Conservation (phyloP, 1,284 basidiomycete genomes). For the Ustilago hordei region DNA sequence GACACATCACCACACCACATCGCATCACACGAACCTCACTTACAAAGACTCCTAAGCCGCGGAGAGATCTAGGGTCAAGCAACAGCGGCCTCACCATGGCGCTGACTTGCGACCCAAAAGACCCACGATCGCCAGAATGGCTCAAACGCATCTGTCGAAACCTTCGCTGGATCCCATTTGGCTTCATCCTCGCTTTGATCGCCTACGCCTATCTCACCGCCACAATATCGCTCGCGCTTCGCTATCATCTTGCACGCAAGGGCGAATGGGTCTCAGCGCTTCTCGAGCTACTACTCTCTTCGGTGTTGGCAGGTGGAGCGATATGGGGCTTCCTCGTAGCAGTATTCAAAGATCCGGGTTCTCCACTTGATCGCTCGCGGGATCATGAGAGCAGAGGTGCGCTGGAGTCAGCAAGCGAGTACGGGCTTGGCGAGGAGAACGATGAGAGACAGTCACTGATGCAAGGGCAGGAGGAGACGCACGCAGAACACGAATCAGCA, state of each 20-base stretch:
- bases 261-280: slow-evolving; percentile 30
- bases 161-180: slow-evolving; percentile 42
- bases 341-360: slow-evolving; percentile 48
- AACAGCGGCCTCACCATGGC: slow-evolving; percentile 22
- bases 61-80: background rate
- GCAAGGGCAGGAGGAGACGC: slow-evolving; percentile 13
- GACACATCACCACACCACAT: slow-evolving; percentile 6
- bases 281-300: slow-evolving; percentile 39
- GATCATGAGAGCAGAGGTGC: slow-evolving; percentile 25
- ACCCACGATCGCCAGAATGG: slow-evolving; percentile 29
- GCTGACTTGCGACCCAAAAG: slow-evolving; percentile 50
- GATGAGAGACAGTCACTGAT: slow-evolving; percentile 33
- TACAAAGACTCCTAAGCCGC: background rate
- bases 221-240: slow-evolving; percentile 41
- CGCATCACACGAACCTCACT: background rate
- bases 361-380: slow-evolving; percentile 6
- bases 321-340: slow-evolving; percentile 52
- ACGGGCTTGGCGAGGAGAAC: slow-evolving; percentile 22
- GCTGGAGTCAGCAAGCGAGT: slow-evolving; percentile 7
- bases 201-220: slow-evolving; percentile 48
- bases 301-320: slow-evolving; percentile 44
- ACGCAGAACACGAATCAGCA: background rate
- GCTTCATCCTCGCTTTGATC: slow-evolving; percentile 46
- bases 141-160: slow-evolving; percentile 35
- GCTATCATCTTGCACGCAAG: slow-evolving; percentile 32